Percentiles rank a stretch among this genome's conserved stretches.
Conservation (phyloP, 2,329 filamentous ascomycete species). For the Beauveria sp. region DNA sequence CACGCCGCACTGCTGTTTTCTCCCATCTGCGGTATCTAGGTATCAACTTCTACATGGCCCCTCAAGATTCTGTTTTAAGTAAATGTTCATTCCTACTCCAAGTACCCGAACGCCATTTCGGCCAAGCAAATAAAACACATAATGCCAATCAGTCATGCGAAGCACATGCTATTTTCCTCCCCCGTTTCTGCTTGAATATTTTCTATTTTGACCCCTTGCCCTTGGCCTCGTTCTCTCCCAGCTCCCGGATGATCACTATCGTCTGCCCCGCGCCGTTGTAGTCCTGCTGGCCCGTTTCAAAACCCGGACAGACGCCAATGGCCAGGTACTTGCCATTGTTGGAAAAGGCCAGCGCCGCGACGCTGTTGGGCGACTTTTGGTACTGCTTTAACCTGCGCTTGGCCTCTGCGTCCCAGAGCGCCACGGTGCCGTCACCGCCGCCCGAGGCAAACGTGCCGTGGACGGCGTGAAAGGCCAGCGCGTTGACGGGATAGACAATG, state of each 20-base stretch:
- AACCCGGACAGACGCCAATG: constrained; percentile 75
- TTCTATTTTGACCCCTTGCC: constrained; percentile 65
- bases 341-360: constrained; percentile 72
- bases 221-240: constrained; percentile 82
- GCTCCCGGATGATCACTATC: constrained; percentile 72
- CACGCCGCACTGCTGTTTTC: not conserved
- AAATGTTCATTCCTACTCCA: constrained; percentile 6
- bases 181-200: not conserved
- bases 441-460: constrained; percentile 82
- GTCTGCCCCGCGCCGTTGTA: constrained; percentile 64
- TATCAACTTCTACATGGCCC: not conserved
- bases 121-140: constrained; percentile 4
- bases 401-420: constrained; percentile 83
- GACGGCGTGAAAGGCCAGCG: constrained; percentile 77
- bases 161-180: not conserved
- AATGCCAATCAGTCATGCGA: not conserved
- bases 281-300: constrained; percentile 80
- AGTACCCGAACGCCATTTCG: constrained; percentile 13
- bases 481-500: constrained; percentile 86
- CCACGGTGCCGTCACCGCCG: constrained; percentile 85
- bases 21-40: not conserved
- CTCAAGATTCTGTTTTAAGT: not conserved
- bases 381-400: constrained; percentile 88
- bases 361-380: constrained; percentile 71
- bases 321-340: constrained; percentile 70